phyloP scores from a whole-genome alignment of 2,329 filamentous ascomycete genomes.

The Xylariaceae sp. region DNA sequence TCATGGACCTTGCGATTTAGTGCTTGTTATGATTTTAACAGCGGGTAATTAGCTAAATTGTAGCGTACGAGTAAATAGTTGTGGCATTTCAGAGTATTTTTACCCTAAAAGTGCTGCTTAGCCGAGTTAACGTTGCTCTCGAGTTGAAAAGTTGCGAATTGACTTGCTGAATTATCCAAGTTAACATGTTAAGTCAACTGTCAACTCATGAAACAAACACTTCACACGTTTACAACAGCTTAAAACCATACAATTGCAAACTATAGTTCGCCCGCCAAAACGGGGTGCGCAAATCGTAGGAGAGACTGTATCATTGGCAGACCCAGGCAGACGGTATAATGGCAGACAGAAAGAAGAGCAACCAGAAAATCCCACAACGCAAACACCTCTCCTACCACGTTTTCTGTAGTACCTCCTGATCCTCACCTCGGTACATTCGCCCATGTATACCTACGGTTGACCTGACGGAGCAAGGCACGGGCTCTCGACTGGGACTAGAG shows the following conservation, averaged over 20 bases:
- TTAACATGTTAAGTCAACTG: too few species aligned
- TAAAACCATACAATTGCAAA: too few species aligned
- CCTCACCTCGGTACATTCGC: background rate
- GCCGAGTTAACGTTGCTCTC: background rate
- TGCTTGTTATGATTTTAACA: background rate
- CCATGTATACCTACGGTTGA: background rate
- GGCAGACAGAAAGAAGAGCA: background rate
- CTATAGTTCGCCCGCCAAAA: background rate
- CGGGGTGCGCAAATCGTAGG: background rate
- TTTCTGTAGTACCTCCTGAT: background rate
- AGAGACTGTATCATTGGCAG: background rate
- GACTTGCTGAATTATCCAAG: too few species aligned
- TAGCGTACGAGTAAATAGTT: background rate
- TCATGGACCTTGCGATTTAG: too few species aligned
- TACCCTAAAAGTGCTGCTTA: background rate
- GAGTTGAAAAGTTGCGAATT: too few species aligned
- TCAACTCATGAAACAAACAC: too few species aligned
- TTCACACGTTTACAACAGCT: too few species aligned
- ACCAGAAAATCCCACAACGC: background rate
- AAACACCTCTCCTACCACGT: background rate
- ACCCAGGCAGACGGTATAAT: background rate
- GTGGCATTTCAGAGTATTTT: background rate
- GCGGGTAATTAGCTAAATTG: background rate
- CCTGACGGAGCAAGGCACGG: background rate
- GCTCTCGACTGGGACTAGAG: background rate